Conservation (phyloP, 2,329 filamentous ascomycete species). For the Lojkania enalia region DNA sequence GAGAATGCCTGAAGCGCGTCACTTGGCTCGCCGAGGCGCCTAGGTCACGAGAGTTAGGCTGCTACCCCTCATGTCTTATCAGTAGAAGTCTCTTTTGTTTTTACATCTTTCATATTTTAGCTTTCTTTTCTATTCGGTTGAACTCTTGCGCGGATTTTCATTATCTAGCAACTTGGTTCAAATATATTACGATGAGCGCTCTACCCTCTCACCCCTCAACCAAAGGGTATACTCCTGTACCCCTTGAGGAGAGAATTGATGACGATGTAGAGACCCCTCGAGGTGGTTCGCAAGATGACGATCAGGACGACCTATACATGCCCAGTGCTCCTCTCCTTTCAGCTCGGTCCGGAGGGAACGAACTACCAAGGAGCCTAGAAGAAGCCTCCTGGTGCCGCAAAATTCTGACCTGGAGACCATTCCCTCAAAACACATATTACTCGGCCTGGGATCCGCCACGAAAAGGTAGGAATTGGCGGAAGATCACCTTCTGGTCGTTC, state of each 20-base stretch:
- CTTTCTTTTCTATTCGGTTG: neutral
- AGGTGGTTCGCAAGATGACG: conserved; percentile 5
- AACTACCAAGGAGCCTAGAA: neutral
- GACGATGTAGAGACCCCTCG: conserved; percentile 9
- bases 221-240: conserved; percentile 10
- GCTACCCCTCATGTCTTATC: neutral
- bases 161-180: too few species aligned
- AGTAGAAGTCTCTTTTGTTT: neutral
- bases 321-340: conserved; percentile 15
- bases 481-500: conserved; percentile 9
- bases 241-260: conserved; percentile 14
- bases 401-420: conserved; percentile 7
- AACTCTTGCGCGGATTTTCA: too few species aligned
- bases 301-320: conserved; percentile 11
- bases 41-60: neutral
- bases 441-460: conserved; percentile 1
- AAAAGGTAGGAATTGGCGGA: conserved; percentile 7
- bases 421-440: neutral
- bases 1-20: conserved; percentile 9
- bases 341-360: conserved; percentile 12
- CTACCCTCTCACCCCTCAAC: conserved; percentile 6
- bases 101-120: neutral
- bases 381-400: conserved; percentile 6
- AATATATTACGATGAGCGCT: conserved; percentile 5
- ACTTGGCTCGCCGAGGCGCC: neutral